Evolutionary conservation across 1,284 basidiomycete genomes (phyloP), one percentile per base, ranked within the genome.

Genomic region (Ceratobasidium sp.): DNA sequence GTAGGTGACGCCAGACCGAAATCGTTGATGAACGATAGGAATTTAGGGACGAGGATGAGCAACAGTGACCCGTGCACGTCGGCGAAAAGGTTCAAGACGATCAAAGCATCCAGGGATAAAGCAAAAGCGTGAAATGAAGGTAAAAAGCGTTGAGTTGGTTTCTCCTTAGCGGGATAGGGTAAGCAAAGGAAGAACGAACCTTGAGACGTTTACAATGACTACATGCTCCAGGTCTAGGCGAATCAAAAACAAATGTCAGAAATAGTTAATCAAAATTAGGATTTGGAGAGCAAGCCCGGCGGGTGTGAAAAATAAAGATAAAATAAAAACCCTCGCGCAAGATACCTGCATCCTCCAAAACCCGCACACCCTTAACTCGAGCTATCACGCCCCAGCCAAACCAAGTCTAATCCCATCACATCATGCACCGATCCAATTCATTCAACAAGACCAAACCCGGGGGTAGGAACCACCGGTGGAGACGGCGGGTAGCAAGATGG

Each of bases 201-300:
- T 94, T 94, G 82, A 94, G 89, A 81, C 91, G 92, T 85, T 94
- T 94, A 88, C 93, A 95, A 82, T 94, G 90, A 10, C 88, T 92
- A 83, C 93, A 95, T 57, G 93, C 93, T 79, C 93, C 92, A 78
- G 91, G 90, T 71, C 93, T 94, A 69, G 15, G 61, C 10, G 38
- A 17, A 6, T 46, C 5, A 46, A 5, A 5, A 13, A 46, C 44
- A 46, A 46, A 13, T 13, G 44, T n/a, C 15, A 54, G 52, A 62
- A 7, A n/a, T 2, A 65, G 38, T 42, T 20, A 44, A 42, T 15
- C 20, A 33, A 44, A 46, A 65, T 13, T 13, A 46, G 13, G 13
- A 46, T 46, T 6, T 13, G 13, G 44, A n/a, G n/a, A n/a, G n/a
- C n/a, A n/a, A 44, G 33, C 12, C 50, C 57, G 57, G 9, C 15